Base-by-base conservation (phyloP, 345 rosid species). In the Leavenworthia alabamica region DNA sequence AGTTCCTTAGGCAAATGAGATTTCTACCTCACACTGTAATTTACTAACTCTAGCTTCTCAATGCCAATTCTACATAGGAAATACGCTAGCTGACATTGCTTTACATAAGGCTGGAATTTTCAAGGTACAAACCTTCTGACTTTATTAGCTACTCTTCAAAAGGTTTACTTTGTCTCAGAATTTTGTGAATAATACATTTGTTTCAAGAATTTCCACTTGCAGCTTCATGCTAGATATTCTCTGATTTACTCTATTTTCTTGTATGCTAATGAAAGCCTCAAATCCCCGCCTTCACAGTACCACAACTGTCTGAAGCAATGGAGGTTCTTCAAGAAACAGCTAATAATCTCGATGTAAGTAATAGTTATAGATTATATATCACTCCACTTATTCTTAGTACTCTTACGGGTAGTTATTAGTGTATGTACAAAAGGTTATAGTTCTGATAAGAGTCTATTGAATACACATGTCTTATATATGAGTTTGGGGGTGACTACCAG, bases 101-200 rank as follows among this genome's bases (percentile, higher is more conserved):
- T 75, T 62, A 2, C 90, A 90, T 40, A 90, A 90, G 77, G 97
- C 97, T 58, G 97, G 97, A 50, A 83, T 90, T 71, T 83, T 90
- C 66, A 90, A 90, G 97, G 97, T 90, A 78, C 60, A 47, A 58
- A 65, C 50, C 61, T 71, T 60, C 20, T 42, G 60, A 8, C 11
- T 64, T 56, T 32, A 23, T 46, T 14, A 8, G 19, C 46, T 40
- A n/a, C 8, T 37, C 29, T 31, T 41, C 33, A 51, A n/a, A 22
- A 56, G 19, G 7, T 64, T 68, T 50, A 37, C 40, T 41, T 57
- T 68, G 22, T 27, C 19, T 10, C 49, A 32, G 48, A 44, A 13
- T 56, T 62, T 48, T 50, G 11, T 65, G 23, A 32, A 58, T 68
- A 17, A 58, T 37, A 61, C 60, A 56, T 58, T 54, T 60, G 44